Evolutionary conservation across 2,329 filamentous ascomycete genomes (phyloP).

Genomic region (Aspergillaceae sp.): DNA sequence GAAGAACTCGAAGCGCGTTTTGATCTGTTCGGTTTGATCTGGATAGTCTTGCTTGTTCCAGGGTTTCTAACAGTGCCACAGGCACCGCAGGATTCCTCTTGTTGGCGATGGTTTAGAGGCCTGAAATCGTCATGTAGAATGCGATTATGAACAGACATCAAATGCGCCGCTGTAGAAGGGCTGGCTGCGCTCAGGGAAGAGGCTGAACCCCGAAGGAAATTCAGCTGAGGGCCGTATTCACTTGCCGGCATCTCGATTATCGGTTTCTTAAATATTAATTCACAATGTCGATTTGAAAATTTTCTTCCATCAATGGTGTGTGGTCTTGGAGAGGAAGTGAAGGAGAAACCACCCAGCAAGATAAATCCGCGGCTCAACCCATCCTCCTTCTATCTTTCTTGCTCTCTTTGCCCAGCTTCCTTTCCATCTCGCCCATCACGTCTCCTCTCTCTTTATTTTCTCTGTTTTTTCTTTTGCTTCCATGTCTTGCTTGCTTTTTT

Average conservation of each 20-base stretch:
- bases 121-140: conserved; percentile 28
- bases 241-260: conserved; percentile 12
- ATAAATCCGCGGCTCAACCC: neutral
- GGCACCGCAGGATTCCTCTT: conserved; percentile 28
- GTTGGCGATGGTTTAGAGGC: conserved; percentile 22
- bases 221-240: conserved; percentile 19
- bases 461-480: neutral
- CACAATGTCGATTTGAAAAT: too few relatives aligned
- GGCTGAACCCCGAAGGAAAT: conserved; percentile 32
- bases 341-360: neutral
- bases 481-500: neutral
- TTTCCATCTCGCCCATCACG: neutral
- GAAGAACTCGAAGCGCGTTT: conserved; percentile 3
- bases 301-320: too few relatives aligned
- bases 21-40: conserved; percentile 15
- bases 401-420: neutral
- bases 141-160: conserved; percentile 30
- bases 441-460: neutral
- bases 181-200: conserved; percentile 22
- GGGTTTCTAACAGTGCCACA: conserved; percentile 32
- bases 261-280: too few relatives aligned
- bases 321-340: neutral
- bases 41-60: conserved; percentile 21
- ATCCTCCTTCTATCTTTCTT: neutral
- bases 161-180: conserved; percentile 35